Conservation (phyloP, 2,329 filamentous ascomycete species). For the Apiospora koreana region DNA sequence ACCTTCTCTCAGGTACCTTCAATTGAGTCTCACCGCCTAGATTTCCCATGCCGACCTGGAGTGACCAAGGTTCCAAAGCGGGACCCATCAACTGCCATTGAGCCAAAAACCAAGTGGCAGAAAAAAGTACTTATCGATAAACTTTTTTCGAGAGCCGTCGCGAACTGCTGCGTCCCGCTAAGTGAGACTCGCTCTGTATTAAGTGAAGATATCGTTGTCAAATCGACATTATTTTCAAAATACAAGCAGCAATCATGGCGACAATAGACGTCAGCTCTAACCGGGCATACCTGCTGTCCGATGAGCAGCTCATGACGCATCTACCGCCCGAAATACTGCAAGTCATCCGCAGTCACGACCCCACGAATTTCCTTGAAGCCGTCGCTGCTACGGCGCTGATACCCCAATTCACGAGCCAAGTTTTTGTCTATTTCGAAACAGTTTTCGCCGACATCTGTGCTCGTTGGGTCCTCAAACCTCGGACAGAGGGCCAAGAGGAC, state of each 20-base stretch:
- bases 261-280: conserved; percentile 56
- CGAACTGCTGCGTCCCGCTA: conserved; percentile 2
- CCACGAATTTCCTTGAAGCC: conserved; percentile 69
- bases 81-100: background rate
- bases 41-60: conserved; percentile 24
- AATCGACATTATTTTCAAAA: background rate
- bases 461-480: conserved; percentile 65
- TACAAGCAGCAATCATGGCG: conserved; percentile 45
- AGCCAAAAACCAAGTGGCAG: conserved; percentile 17
- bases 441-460: conserved; percentile 82
- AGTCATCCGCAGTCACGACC: conserved; percentile 63
- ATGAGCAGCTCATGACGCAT: conserved; percentile 54
- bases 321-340: conserved; percentile 71
- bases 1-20: background rate
- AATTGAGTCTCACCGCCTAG: conserved; percentile 28
- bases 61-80: background rate
- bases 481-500: conserved; percentile 38
- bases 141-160: conserved; percentile 20
- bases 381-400: conserved; percentile 70
- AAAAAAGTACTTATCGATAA: conserved; percentile 20
- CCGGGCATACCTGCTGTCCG: conserved; percentile 56
- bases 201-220: conserved; percentile 5
- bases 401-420: conserved; percentile 67
- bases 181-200: conserved; percentile 18
- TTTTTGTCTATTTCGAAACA: conserved; percentile 74